phyloP scores from a whole-genome alignment of 2,329 filamentous ascomycete genomes.

The Apiospora arundinis region DNA sequence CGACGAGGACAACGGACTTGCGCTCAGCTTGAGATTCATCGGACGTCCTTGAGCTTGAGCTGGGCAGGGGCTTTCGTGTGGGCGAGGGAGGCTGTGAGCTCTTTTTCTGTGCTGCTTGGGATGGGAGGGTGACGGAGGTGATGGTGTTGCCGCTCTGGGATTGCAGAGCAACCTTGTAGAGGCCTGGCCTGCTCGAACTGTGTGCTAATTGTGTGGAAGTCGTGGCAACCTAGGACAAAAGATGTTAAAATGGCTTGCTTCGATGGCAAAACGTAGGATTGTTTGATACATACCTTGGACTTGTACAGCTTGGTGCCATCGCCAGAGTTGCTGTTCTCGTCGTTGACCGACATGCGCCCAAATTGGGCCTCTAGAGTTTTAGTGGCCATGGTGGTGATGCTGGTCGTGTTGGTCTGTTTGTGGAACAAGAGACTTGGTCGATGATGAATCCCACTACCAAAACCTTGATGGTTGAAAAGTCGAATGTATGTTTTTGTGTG shows the following conservation, averaged over 20 bases:
- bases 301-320: slow-evolving; percentile 51
- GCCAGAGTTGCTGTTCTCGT: slow-evolving; percentile 74
- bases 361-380: slow-evolving; percentile 85
- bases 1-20: slow-evolving; percentile 58
- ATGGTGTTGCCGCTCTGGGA: slow-evolving; percentile 73
- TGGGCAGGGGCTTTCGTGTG: slow-evolving; percentile 55
- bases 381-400: slow-evolving; percentile 64
- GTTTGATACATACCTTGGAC: slow-evolving; percentile 70
- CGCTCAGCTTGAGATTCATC: slow-evolving; percentile 60
- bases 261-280: slow-evolving; percentile 42
- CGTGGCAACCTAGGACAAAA: background rate
- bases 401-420: background rate
- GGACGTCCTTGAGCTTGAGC: slow-evolving; percentile 43
- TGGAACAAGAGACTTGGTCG: slow-evolving; percentile 1
- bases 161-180: slow-evolving; percentile 86
- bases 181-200: slow-evolving; percentile 73
- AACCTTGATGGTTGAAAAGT: background rate
- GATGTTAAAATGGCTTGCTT: background rate
- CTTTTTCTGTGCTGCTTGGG: slow-evolving; percentile 67
- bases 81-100: slow-evolving; percentile 55
- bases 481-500: slow-evolving; percentile 10
- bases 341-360: slow-evolving; percentile 86
- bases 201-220: slow-evolving; percentile 52
- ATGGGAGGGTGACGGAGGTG: slow-evolving; percentile 68
- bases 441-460: background rate